These are phyloP conservation scores for Cladorrhinum sp. DNA, from an alignment of 2,329 filamentous ascomycete genomes.

Conservation along the genomic window DNA sequence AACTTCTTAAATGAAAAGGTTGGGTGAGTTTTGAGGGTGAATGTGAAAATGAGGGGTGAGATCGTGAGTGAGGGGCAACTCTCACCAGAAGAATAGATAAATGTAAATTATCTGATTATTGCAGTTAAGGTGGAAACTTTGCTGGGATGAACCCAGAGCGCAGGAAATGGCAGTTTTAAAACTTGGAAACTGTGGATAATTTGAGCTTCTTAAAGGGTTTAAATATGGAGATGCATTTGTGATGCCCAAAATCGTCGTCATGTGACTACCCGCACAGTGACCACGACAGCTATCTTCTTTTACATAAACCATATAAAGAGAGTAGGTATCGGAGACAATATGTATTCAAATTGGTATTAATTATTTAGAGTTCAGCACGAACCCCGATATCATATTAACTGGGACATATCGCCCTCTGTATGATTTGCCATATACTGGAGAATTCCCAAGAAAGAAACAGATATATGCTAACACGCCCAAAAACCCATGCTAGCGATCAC, in stretches of 20 bases:
- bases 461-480: too few relatives aligned
- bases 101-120: background rate
- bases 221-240: background rate
- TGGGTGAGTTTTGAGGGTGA: background rate
- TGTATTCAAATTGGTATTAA: too few relatives aligned
- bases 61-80: background rate
- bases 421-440: too few relatives aligned
- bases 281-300: background rate
- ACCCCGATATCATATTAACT: too few relatives aligned
- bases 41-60: background rate
- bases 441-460: too few relatives aligned
- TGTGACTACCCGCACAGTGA: conserved; percentile 1
- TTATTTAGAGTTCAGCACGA: too few relatives aligned
- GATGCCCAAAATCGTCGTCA: background rate
- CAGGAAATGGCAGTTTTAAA: background rate
- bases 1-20: background rate
- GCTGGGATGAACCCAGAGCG: background rate
- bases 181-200: background rate
- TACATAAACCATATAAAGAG: too few relatives aligned
- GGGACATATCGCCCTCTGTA: too few relatives aligned
- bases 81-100: background rate
- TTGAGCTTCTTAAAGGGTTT: background rate
- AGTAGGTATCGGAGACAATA: too few relatives aligned
- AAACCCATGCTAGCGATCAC: too few relatives aligned
- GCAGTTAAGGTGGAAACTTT: background rate